These are phyloP conservation scores for Annulohypoxylon bovei DNA, from an alignment of 495 filamentous ascomycete species.

Conservation along the genomic window DNA sequence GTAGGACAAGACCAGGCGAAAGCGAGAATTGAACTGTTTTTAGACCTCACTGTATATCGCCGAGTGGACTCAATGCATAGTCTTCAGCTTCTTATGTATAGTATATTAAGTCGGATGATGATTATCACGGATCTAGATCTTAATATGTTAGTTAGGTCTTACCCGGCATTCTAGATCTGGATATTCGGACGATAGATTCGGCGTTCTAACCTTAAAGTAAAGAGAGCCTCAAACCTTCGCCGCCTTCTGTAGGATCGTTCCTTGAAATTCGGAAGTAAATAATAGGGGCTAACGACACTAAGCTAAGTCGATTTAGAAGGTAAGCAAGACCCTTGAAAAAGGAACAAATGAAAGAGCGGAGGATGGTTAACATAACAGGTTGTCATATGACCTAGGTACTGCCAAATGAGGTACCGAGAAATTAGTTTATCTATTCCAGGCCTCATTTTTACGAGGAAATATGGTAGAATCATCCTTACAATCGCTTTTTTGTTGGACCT, in stretches of 20 bases:
- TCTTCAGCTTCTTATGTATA: not conserved
- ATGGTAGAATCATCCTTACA: not conserved
- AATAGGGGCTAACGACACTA: not conserved
- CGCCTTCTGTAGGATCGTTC: slow-evolving; percentile 8
- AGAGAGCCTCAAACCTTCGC: slow-evolving; percentile 7
- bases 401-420: slow-evolving; percentile 7
- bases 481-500: not conserved
- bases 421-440: not conserved
- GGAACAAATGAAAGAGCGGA: slow-evolving; percentile 1
- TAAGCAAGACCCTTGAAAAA: slow-evolving; percentile 15
- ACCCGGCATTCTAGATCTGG: slow-evolving; percentile 6
- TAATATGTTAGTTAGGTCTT: not conserved
- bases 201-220: not conserved
- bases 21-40: not conserved
- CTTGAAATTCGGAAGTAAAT: slow-evolving; percentile 2
- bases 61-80: not conserved
- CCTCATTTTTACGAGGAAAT: not conserved
- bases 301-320: slow-evolving; percentile 18
- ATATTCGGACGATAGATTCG: slow-evolving; percentile 11
- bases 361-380: slow-evolving; percentile 5
- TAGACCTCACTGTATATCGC: not conserved
- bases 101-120: not conserved
- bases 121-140: not conserved
- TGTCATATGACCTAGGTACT: slow-evolving; percentile 2
- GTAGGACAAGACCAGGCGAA: not conserved